phyloP scores from a whole-genome alignment of 2,329 filamentous ascomycete genomes.

The Leptosphaerulina australis region DNA sequence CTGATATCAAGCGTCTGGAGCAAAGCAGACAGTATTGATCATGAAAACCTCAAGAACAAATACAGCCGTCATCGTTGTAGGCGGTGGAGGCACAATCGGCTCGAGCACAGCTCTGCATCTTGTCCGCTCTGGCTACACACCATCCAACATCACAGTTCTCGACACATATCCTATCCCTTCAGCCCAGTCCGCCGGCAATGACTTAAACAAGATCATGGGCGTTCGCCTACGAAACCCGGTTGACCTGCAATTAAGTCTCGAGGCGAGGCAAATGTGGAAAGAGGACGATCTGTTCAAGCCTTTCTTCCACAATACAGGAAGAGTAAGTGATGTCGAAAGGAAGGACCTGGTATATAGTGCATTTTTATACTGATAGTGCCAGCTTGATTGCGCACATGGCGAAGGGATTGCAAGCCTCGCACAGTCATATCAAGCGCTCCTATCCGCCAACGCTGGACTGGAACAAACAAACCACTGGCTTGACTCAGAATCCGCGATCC shows the following conservation, averaged over 20 bases:
- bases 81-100: conserved; percentile 61
- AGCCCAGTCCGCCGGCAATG: conserved; percentile 57
- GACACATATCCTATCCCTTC: conserved; percentile 56
- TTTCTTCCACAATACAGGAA: conserved; percentile 56
- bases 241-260: conserved; percentile 40
- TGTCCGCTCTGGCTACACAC: conserved; percentile 55
- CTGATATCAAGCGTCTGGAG: conserved; percentile 1
- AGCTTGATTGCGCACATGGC: conserved; percentile 44
- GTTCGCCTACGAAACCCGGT: conserved; percentile 50
- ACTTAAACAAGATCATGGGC: conserved; percentile 58
- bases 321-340: conserved; percentile 21
- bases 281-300: conserved; percentile 54
- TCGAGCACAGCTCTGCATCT: conserved; percentile 58
- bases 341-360: background rate
- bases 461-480: conserved; percentile 53
- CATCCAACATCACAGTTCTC: conserved; percentile 55
- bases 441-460: conserved; percentile 38
- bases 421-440: conserved; percentile 47
- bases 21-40: background rate
- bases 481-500: conserved; percentile 53
- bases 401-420: conserved; percentile 48
- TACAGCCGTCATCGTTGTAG: conserved; percentile 49
- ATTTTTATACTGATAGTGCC: conserved; percentile 10
- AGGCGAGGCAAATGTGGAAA: conserved; percentile 52
- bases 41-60: conserved; percentile 30